Conservation (phyloP, 345 rosid species). For the Hibiscus trionum region DNA sequence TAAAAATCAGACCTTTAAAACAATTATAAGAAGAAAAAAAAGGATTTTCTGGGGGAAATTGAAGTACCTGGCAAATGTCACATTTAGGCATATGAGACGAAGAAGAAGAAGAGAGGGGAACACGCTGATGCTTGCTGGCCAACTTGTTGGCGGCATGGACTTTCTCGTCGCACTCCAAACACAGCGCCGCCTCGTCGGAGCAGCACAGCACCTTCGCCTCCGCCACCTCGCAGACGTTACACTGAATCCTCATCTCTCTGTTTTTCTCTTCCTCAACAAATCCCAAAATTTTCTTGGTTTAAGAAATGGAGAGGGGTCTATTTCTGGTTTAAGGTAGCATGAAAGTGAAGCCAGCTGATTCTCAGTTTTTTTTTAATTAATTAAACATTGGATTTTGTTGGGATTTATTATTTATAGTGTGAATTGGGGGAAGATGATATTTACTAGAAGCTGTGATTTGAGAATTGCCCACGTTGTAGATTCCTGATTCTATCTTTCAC, state of each 20-base stretch:
- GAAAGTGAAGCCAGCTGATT: too few relatives aligned
- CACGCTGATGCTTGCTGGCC: constrained; percentile 90
- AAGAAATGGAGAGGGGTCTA: too few relatives aligned
- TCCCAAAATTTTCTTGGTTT: too few relatives aligned
- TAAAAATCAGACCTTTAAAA: neutral
- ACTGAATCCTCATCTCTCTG: constrained; percentile 78
- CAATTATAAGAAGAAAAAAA: neutral
- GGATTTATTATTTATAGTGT: too few relatives aligned
- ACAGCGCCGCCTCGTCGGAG: constrained; percentile 96
- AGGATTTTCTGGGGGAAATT: neutral
- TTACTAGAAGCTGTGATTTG: too few relatives aligned
- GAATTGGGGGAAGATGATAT: too few relatives aligned
- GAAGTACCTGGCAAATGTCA: constrained; percentile 80
- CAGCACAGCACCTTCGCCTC: constrained; percentile 94
- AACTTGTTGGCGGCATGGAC: constrained; percentile 95
- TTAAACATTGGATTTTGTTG: too few relatives aligned
- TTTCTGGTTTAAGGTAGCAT: too few relatives aligned
- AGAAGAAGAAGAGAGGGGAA: constrained; percentile 52
- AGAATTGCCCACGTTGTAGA: too few relatives aligned
- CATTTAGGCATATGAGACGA: constrained; percentile 69
- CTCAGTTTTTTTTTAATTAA: too few relatives aligned
- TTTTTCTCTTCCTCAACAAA: neutral
- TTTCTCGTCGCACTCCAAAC: constrained; percentile 82
- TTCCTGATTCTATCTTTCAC: too few relatives aligned
- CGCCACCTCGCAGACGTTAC: constrained; percentile 88